phyloP scores from a whole-genome alignment of 805 yeast species.

The Danielozyma ontarioensis region DNA sequence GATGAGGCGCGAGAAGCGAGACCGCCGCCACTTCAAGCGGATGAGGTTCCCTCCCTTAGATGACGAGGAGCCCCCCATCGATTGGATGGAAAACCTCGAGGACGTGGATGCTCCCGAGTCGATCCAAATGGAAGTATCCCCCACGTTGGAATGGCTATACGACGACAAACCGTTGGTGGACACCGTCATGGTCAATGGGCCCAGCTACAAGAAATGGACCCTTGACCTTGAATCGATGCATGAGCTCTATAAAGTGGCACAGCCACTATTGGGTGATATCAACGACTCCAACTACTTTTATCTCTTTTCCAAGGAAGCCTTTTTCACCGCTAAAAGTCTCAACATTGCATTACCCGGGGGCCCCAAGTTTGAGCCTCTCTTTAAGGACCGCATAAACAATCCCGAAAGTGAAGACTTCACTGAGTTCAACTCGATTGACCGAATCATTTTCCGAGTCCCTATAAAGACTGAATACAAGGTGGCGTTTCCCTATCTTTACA shows the following conservation, averaged over 20 bases:
- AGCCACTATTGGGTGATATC: slow-evolving; percentile 63
- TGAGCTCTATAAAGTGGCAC: slow-evolving; percentile 58
- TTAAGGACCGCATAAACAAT: slow-evolving; percentile 52
- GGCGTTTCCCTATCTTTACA: slow-evolving; percentile 82
- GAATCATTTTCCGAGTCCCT: slow-evolving; percentile 76
- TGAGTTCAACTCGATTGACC: slow-evolving; percentile 85
- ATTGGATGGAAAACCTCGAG: slow-evolving; percentile 76
- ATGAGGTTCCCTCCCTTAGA: slow-evolving; percentile 95
- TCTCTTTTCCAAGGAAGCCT: slow-evolving; percentile 72
- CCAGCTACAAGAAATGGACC: slow-evolving; percentile 71
- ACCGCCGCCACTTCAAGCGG: slow-evolving; percentile 81
- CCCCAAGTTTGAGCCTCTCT: slow-evolving; percentile 88
- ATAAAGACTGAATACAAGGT: slow-evolving; percentile 79
- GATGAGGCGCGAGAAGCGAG: slow-evolving; percentile 93
- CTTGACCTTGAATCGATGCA: slow-evolving; percentile 59
- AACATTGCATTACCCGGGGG: slow-evolving; percentile 91
- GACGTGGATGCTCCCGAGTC: slow-evolving; percentile 70
- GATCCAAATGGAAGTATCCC: slow-evolving; percentile 50
- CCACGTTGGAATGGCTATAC: slow-evolving; percentile 70
- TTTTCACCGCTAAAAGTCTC: slow-evolving; percentile 86
- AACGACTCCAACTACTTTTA: slow-evolving; percentile 57
- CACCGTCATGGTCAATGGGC: slow-evolving; percentile 60
- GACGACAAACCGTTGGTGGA: slow-evolving; percentile 72
- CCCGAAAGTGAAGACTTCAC: slow-evolving; percentile 71
- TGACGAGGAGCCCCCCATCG: slow-evolving; percentile 92